Evolutionary conservation across 1,139 yeast species (phyloP).

Genomic region (Saccharomyces hybrid): DNA sequence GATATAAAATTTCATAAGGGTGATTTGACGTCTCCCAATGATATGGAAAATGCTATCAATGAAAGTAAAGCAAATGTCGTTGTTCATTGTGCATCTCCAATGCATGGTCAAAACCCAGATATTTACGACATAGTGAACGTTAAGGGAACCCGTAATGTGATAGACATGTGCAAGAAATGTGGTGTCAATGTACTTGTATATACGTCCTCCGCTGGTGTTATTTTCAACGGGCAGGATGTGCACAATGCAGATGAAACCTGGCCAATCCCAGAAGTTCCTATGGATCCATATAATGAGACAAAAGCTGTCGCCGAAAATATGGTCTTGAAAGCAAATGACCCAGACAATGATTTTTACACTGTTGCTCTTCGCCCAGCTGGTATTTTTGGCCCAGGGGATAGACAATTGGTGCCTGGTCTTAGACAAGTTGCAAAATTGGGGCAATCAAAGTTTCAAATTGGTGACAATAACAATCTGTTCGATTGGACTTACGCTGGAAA

Average conservation of each 20-base stretch:
- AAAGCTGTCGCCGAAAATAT: slow-evolving; percentile 86
- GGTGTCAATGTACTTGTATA: slow-evolving; percentile 69
- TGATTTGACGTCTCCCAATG: slow-evolving; percentile 70
- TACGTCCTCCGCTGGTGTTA: slow-evolving; percentile 96
- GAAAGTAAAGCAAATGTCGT: slow-evolving; percentile 61
- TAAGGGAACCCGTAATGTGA: slow-evolving; percentile 72
- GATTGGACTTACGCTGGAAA: slow-evolving; percentile 99
- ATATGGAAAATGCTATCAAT: slow-evolving; percentile 57
- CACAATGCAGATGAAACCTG: slow-evolving; percentile 87
- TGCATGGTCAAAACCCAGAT: slow-evolving; percentile 75
- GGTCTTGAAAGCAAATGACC: slow-evolving; percentile 64
- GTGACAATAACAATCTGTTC: slow-evolving; percentile 85
- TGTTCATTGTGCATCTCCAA: slow-evolving; percentile 95
- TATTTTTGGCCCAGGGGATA: slow-evolving; percentile 96
- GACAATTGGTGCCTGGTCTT: slow-evolving; percentile 91
- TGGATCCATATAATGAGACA: slow-evolving; percentile 96
- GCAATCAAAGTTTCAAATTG: slow-evolving; percentile 87
- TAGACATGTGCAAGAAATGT: slow-evolving; percentile 53
- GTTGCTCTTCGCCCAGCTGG: slow-evolving; percentile 96
- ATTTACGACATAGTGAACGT: slow-evolving; percentile 88
- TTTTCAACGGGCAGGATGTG: slow-evolving; percentile 87
- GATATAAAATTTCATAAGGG: slow-evolving; percentile 64
- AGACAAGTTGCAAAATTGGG: slow-evolving; percentile 77
- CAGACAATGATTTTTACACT: slow-evolving; percentile 52
- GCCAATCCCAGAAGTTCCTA: slow-evolving; percentile 86